Percentiles rank a stretch among this genome's conserved stretches.
These are phyloP conservation scores for Sicyos baderoa DNA, from an alignment of 306 rosid genomes.

Conservation along the genomic window DNA sequence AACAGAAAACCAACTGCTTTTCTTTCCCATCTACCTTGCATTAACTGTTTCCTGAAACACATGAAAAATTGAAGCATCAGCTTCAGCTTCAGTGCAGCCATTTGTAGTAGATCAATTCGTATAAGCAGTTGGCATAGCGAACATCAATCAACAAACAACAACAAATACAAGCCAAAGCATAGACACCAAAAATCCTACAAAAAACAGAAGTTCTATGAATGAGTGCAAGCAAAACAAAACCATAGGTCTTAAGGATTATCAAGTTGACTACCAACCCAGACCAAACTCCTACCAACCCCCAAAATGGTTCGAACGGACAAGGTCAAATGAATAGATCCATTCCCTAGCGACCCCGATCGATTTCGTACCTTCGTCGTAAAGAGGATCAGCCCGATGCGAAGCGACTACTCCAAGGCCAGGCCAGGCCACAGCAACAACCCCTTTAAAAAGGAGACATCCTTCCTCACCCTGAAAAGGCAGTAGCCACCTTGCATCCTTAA, in stretches of 20 bases:
- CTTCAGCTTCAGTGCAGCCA: not conserved
- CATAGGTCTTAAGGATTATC: not conserved
- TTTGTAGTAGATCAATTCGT: not conserved
- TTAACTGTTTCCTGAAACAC: slow-evolving; percentile 38
- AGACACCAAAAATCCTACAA: not conserved
- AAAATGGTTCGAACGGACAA: not conserved
- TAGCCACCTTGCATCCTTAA: too few species aligned
- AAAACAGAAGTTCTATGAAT: not conserved
- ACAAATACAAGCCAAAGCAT: not conserved
- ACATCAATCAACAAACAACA: not conserved
- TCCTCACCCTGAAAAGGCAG: too few species aligned
- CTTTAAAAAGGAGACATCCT: too few species aligned
- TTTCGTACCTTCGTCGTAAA: too few species aligned
- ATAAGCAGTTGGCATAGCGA: too few species aligned
- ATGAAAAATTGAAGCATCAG: not conserved
- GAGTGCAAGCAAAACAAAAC: too few species aligned
- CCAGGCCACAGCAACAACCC: not conserved
- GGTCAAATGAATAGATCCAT: not conserved
- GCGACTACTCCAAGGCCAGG: too few species aligned
- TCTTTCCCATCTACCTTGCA: slow-evolving; percentile 71
- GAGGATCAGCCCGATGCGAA: too few species aligned
- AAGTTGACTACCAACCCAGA: not conserved
- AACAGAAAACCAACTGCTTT: slow-evolving; percentile 85
- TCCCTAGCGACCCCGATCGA: not conserved
- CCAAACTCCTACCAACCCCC: slow-evolving; percentile 13